Base-by-base conservation (phyloP, 805 yeast genomes). In the Candida corydali region DNA sequence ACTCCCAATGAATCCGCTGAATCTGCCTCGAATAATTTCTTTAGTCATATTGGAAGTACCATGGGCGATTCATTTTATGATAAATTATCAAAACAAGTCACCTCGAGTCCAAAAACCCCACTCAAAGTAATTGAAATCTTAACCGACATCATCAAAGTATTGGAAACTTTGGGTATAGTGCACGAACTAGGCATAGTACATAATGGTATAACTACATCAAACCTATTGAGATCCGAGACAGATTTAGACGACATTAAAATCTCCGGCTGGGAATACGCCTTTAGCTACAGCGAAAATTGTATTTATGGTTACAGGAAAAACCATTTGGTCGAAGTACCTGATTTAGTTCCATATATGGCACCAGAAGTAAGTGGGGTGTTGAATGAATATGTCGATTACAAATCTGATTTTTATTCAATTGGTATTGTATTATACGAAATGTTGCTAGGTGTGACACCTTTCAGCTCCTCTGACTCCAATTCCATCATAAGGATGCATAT, bases 391-490 rank as follows among this genome's bases (percentile, higher is more conserved):
- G 72, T 69, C 15, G 77, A 74, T 41, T 64, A 54, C 45, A 55
- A 75, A 32, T 61, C 78, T 0, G 79, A 75, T 47, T 57, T 71
- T 32, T 75, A 73, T 49, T 60, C 73, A 19, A 35, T 72, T 8
- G 80, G 80, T 25, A 60, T 73, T n/a, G 64, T 74, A 6, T 39
- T 75, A 14, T 74, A 75, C 42, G 76, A 73, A 36, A 39, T 70
- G n/a, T 38, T 73, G 9, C 60, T 70, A 11, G 75, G 77, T 1
- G 51, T 55, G 10, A 46, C 69, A 2, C 78, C 77, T 0, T 71
- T 73, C 45, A 55, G 55, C 22, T 56, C 68, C 1, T 56, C 61
- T 8, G 70, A 63, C 41, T 61, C 70, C 2, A 44, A 59, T 3
- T 61, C 63, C 20, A 41, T 73, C 14, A 58, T 65, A 3, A 48